These are phyloP conservation scores for Lodderomyces orthopsilosis DNA, from an alignment of 1,139 yeast genomes.

Conservation along the genomic window DNA sequence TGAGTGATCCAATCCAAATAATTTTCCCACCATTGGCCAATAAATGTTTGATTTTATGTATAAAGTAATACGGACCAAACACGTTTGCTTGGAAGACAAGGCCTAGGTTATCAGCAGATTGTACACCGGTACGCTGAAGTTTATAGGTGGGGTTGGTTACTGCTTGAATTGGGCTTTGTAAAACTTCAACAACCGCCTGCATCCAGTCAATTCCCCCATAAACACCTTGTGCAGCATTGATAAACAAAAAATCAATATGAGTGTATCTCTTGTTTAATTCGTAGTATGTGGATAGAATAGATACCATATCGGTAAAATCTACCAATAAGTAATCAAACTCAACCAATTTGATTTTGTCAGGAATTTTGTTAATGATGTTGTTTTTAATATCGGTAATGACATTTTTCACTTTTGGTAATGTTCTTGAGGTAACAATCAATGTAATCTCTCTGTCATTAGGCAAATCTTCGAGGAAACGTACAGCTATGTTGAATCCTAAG, in stretches of 20 bases:
- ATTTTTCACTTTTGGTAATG: constrained; percentile 77
- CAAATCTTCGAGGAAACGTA: constrained; percentile 63
- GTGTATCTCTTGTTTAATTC: constrained; percentile 63
- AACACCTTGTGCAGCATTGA: constrained; percentile 89
- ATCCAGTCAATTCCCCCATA: constrained; percentile 85
- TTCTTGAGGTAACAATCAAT: constrained; percentile 82
- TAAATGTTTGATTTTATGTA: constrained; percentile 57
- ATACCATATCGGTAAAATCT: constrained; percentile 90
- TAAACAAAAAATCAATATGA: constrained; percentile 71
- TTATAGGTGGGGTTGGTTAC: constrained; percentile 85
- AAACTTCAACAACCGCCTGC: constrained; percentile 66
- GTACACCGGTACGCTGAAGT: constrained; percentile 72
- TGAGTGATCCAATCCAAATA: constrained; percentile 82
- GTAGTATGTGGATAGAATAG: constrained; percentile 69
- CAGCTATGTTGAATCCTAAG: constrained; percentile 82
- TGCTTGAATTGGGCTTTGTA: constrained; percentile 66
- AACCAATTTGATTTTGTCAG: constrained; percentile 46
- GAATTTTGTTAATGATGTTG: constrained; percentile 38
- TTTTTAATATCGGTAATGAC: constrained; percentile 62
- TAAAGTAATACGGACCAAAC: constrained; percentile 86
- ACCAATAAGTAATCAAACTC: constrained; percentile 85
- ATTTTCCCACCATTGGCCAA: constrained; percentile 57
- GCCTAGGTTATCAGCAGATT: constrained; percentile 73
- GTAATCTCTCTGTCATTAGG: constrained; percentile 59
- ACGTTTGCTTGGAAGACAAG: constrained; percentile 92